Evolutionary conservation across 1,284 basidiomycete species (phyloP), one percentile per base, ranked within the genome.

Genomic region (Puccinia coronata): DNA sequence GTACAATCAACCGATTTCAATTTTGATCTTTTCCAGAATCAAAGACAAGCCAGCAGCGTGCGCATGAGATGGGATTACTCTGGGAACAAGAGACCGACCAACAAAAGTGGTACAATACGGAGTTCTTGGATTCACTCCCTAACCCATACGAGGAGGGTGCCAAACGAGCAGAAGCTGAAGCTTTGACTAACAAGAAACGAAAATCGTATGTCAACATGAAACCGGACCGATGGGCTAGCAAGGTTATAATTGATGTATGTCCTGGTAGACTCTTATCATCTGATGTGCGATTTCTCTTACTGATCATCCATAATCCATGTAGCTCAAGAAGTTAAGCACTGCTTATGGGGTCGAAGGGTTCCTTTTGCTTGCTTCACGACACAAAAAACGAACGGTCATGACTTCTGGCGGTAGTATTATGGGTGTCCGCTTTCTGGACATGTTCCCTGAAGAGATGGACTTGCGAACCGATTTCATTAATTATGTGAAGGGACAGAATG

Each of bases 141-240:
- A 57, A 57, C n/a, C 55, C 55, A n/a, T 57, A 53, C 18, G 55
- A 57, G 25, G 8, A 57, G n/a, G 55, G 25, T 25, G 8, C 6
- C 20, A 14, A 57, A 57, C 23, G 31, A 57, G 25, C 8, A n/a
- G 16, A 47, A 8, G 43, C 43, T 47, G 43, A 47, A 47, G 43
- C 43, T 16, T 47, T 16, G 43, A 47, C 43, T 47, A 47, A 47
- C 43, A 47, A 47, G 43, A n/a, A 28, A 18, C 20, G 18, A 9
- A 65, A 65, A 43, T 11, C 61, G 2, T 65, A 43, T 65, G 9
- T 39, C 25, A n/a, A 65, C 61, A 65, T 65, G 55, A 57, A 57
- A 57, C n/a, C 55, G n/a, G n/a, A 65, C 34, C 31, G 39, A 65
- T 65, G 61, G 61, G 61, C 61, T 11, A 36, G 23, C 9, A 39